These are phyloP conservation scores for Hanseniaspora uvarum DNA, from an alignment of 1,139 yeast species.

Conservation along the genomic window DNA sequence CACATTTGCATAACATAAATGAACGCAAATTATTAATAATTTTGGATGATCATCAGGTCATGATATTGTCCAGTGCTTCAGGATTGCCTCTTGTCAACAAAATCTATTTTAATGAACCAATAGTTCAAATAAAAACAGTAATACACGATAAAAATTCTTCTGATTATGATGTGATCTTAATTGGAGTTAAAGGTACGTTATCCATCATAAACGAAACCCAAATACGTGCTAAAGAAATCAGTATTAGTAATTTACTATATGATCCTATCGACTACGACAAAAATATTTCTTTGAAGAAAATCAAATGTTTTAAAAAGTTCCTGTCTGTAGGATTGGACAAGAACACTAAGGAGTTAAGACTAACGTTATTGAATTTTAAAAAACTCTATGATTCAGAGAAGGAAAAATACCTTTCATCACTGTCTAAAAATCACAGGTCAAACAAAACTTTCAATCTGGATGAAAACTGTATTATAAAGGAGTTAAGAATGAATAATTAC, in stretches of 20 bases:
- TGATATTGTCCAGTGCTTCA: conserved; percentile 40
- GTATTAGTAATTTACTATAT: conserved; percentile 27
- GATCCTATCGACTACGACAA: neutral
- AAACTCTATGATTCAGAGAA: neutral
- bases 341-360: neutral
- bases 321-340: neutral
- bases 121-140: conserved; percentile 24
- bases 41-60: conserved; percentile 27
- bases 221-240: conserved; percentile 24
- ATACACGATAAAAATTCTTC: conserved; percentile 1
- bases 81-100: conserved; percentile 27
- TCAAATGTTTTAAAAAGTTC: conserved; percentile 3
- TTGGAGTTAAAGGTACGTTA: conserved; percentile 29
- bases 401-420: neutral
- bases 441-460: conserved; percentile 1
- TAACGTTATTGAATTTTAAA: neutral
- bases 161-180: conserved; percentile 22
- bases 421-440: neutral
- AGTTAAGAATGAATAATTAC: conserved; percentile 13
- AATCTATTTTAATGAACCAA: conserved; percentile 29
- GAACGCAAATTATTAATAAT: conserved; percentile 39
- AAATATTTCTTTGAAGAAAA: neutral
- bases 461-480: neutral
- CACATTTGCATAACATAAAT: conserved; percentile 37
- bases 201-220: conserved; percentile 23